Evolutionary conservation across 2,329 filamentous ascomycete species (phyloP).

Genomic region (Alternaria brassicicola): DNA sequence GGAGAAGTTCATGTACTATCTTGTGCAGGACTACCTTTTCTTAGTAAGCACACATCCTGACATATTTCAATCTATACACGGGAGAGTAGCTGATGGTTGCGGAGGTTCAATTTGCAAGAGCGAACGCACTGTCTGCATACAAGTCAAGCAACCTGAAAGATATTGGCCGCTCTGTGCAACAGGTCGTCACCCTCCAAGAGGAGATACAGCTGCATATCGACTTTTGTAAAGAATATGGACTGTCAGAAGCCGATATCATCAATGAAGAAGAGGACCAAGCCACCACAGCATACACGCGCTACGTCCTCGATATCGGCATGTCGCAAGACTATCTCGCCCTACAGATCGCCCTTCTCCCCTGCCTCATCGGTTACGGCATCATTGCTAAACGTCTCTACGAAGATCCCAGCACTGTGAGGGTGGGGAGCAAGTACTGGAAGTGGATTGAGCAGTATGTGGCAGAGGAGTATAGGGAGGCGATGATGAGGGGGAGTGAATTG

Average conservation of each 20-base stretch:
- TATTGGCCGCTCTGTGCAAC: conserved; percentile 71
- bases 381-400: conserved; percentile 74
- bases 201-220: conserved; percentile 82
- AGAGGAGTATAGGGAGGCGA: conserved; percentile 76
- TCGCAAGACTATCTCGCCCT: conserved; percentile 88
- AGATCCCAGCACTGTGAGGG: conserved; percentile 64
- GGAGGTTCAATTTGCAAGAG: conserved; percentile 83
- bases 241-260: conserved; percentile 75
- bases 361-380: conserved; percentile 84
- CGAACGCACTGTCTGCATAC: conserved; percentile 83
- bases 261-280: conserved; percentile 75
- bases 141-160: conserved; percentile 77
- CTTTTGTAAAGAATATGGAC: conserved; percentile 82
- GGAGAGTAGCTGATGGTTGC: conserved; percentile 12
- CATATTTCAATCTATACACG: neutral
- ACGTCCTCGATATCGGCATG: conserved; percentile 86
- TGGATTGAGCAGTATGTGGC: conserved; percentile 92
- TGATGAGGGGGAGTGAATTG: conserved; percentile 71
- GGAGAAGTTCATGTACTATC: conserved; percentile 83
- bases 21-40: conserved; percentile 92
- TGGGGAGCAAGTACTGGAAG: conserved; percentile 79
- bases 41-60: conserved; percentile 60
- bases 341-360: conserved; percentile 83
- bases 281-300: conserved; percentile 81
- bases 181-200: conserved; percentile 75